Base-by-base conservation (phyloP, 1,139 yeast genomes). In the Hanseniaspora uvarum region DNA sequence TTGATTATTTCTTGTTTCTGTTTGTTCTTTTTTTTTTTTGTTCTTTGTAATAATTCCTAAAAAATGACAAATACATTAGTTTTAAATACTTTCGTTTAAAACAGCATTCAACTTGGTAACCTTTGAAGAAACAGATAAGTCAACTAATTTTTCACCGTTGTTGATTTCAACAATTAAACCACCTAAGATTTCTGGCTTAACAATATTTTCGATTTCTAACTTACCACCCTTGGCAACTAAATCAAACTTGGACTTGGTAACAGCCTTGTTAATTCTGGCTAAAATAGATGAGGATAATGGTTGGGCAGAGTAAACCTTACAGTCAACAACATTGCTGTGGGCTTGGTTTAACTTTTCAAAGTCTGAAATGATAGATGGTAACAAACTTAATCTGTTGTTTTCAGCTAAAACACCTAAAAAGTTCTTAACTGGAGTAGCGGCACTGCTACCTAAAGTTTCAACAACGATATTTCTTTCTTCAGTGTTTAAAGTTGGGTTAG, bases 121-220 rank as follows among this genome's bases (percentile, higher is more conserved):
- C 78, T 83, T 88, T 67, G 86, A 72, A 58, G 92, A 77, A 63
- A 92, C 81, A 58, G 95, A 84, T 70, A 92, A 79, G 72, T 92
- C 99, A 64, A 88, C 95, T 59, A 97, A 89, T 72, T 84, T 86
- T 76, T 92, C 98, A 68, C 94, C 96, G 65, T 92, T 89, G 72
- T 89, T 96, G 26, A 53, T 47, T 52, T 52, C 54, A 58, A 92
- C 96, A 63, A 94, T 75, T 70, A 92, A 80, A 65, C 98, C 99
- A 67, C 99, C 98, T 69, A 86, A 78, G 67, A 92, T 86, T 60
- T 86, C 95, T 60, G 95, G 87, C 75, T 86, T 80, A 60, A 92
- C 84, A 61, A 76, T 77, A 77, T 88, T 92, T 63, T 80, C 73
- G 64, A 94, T 75, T 76, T 83, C 83, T 71, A 92, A 80, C 64